Base-by-base conservation (phyloP, 306 rosid species). In the Dalbergia cochinchinensis region DNA sequence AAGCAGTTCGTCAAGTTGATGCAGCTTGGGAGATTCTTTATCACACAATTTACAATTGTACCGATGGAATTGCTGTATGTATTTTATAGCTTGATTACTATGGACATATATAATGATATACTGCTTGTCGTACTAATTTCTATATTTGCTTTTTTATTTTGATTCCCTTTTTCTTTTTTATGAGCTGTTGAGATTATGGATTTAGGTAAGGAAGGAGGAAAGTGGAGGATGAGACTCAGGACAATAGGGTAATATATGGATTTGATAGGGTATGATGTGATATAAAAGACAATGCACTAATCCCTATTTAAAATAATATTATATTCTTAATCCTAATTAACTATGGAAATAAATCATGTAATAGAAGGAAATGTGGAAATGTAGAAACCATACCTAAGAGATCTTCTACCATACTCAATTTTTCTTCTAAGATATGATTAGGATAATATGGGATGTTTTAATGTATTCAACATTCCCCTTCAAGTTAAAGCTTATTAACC, bases 11-110 rank as follows among this genome's bases (percentile, higher is more conserved):
- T 66, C 83, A 91, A 83, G 82, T 89, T 70, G 95, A 94, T 65
- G 89, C 91, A 62, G 95, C 99, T 69, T 94, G 97, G 99, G 88
- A 88, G 75, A 89, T 92, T 78, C 99, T 94, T 84, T 91, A 92
- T 88, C 97, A 67, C 78, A 92, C 97, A 71, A 73, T 94, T 72
- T 94, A 94, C 85, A 94, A 92, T 69, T 94, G 97, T 67, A 90
- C 92, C 4, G 99, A 92, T 16, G 94, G 92, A 69, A 90, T 94
- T 69, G 97, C 95, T 59, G 99, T 94, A 89, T 18, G 93, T 94
- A 55, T 76, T 64, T 61, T 47, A 3, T 74, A 22, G 8, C 15
- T 67, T n/a, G 35, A 33, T 73, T 57, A 35, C 18, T 50, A 15
- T 54, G 60, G 10, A n/a, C 26, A 54, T 54, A 5, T 54, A 54